Evolutionary conservation across 2,329 filamentous ascomycete genomes (phyloP), one percentile per base, ranked within the genome.

Genomic region (Tolypocladium inflatum): DNA sequence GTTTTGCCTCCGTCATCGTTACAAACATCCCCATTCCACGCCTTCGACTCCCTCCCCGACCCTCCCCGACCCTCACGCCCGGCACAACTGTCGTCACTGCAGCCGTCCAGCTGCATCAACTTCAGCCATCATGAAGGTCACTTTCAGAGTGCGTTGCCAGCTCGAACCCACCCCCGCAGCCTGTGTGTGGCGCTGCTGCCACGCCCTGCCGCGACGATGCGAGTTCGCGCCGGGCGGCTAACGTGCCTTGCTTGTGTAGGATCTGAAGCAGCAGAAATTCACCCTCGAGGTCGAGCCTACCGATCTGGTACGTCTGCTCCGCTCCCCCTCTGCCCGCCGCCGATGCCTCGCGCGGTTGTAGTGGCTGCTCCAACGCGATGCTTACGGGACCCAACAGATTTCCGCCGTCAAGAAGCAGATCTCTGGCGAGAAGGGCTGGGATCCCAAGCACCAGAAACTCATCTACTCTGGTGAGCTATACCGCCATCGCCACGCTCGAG

Each of bases 241-340:
- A 51, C 57, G 45, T 23, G 23, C 43, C 26, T 37, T 19, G 17
- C 35, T 15, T 26, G 23, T 66, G 39, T 67, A 97, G 92, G 94
- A 99, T 80, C 83, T 99, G 70, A 97, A 97, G 82, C 94, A 97
- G 77, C 90, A 97, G 75, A 97, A 97, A 81, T 99, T 99, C 78
- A 86, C 87, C 70, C 89, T 99, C 80, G 93, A 97, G 66, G 90
- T 91, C 70, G 92, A 97, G 75, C 90, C 92, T 63, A 87, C 89
- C 64, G 92, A 97, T 73, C 89, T 90, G 74, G 92, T 97, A 87
- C 69, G 88, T 74, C 68, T 65, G 68, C 72, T 70, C 71, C 63
- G 57, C 59, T 60, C 56, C 58, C 3, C 19, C 30, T 33, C 3
- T 19, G 26, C 48, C 48, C 38, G 59, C 62, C 62, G 55, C 60